A percentile compares a stretch with the other conserved stretches of the same genome.
Conservation (phyloP, 2,329 filamentous ascomycete genomes). For the Fusarium virguliforme region DNA sequence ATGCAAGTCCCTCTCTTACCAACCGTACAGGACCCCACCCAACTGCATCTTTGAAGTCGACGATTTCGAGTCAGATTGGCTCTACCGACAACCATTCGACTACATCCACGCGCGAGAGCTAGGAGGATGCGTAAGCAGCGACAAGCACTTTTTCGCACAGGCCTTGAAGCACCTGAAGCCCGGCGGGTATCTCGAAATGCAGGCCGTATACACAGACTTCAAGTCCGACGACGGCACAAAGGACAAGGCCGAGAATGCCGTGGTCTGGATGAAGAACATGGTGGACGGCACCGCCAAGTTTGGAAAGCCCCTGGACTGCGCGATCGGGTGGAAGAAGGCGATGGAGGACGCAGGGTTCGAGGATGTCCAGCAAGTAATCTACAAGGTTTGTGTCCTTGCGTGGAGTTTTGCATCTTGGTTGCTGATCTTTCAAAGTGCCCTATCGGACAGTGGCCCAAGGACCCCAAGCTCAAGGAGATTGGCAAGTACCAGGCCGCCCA, state of each 20-base stretch:
- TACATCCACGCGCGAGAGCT: conserved; percentile 29
- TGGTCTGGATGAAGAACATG: conserved; percentile 26
- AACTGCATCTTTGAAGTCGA: conserved; percentile 35
- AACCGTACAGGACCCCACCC: conserved; percentile 14
- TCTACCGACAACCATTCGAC: conserved; percentile 24
- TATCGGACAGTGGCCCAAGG: conserved; percentile 33
- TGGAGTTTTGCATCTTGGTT: fast-evolving
- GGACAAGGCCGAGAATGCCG: not conserved
- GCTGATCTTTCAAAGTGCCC: conserved; percentile 6
- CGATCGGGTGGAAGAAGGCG: conserved; percentile 19
- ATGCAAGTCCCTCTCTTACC: not conserved
- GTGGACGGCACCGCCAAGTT: conserved; percentile 11
- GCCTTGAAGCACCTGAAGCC: conserved; percentile 2
- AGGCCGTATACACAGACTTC: conserved; percentile 21
- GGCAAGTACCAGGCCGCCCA: conserved; percentile 35
- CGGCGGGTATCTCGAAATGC: conserved; percentile 29
- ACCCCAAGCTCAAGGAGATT: conserved; percentile 34
- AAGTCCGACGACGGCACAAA: conserved; percentile 17
- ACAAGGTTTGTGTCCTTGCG: not conserved
- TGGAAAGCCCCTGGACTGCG: conserved; percentile 23
- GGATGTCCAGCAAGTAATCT: conserved; percentile 22
- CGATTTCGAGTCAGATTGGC: conserved; percentile 32
- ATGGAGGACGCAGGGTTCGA: conserved; percentile 30
- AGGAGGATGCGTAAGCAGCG: conserved; percentile 23
- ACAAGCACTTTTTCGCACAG: not conserved